Evolutionary conservation across 345 rosid species (phyloP).

Genomic region (Jatropha curcas): DNA sequence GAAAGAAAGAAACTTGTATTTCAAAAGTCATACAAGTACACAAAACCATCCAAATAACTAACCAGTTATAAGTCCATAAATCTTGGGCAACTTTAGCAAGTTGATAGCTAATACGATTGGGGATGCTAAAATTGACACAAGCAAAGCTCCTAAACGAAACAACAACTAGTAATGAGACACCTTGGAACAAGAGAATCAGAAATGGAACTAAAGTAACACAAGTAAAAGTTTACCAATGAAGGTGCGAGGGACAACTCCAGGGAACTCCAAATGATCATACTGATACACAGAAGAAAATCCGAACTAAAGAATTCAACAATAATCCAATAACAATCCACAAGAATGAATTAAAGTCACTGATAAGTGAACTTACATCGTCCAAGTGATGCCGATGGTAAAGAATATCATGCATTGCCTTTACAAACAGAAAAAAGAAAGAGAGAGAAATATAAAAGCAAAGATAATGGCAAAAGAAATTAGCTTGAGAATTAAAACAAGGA

Average conservation of each 20-base stretch:
- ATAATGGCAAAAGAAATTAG: not conserved
- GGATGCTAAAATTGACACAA: constrained; percentile 67
- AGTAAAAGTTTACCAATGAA: constrained; percentile 57
- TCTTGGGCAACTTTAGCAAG: constrained; percentile 68
- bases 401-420: constrained; percentile 91
- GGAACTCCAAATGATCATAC: constrained; percentile 97
- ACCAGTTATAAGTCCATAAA: constrained; percentile 76
- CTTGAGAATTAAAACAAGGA: not conserved
- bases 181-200: not conserved
- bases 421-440: not conserved
- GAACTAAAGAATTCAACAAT: not conserved
- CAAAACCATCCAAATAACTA: constrained; percentile 7
- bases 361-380: constrained; percentile 55
- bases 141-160: constrained; percentile 60
- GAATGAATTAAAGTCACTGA: not conserved
- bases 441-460: no score
- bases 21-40: not conserved
- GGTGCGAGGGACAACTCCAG: constrained; percentile 98
- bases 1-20: no score
- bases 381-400: constrained; percentile 69
- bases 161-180: not conserved
- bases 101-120: constrained; percentile 50
- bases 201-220: not conserved
- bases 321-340: not conserved
- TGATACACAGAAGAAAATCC: constrained; percentile 24